A percentile compares a stretch with the other conserved stretches of the same genome.
These are phyloP conservation scores for Alternaria metachromatica DNA, from an alignment of 2,329 filamentous ascomycete species.

Conservation along the genomic window DNA sequence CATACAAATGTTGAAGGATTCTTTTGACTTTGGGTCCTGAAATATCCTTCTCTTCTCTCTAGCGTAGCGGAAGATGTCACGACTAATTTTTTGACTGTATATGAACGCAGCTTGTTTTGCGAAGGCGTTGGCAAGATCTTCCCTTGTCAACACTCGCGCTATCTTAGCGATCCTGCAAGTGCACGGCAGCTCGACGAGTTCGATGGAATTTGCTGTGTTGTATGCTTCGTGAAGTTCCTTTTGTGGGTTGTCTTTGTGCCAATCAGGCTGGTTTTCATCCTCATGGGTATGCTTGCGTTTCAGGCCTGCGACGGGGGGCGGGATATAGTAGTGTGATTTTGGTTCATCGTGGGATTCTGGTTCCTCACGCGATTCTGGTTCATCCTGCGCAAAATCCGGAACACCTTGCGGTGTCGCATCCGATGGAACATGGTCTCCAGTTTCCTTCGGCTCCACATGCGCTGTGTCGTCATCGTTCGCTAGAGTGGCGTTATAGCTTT, in stretches of 20 bases:
- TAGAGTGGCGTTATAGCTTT: neutral
- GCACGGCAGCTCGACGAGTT: neutral
- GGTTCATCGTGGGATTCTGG: neutral
- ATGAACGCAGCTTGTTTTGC: neutral
- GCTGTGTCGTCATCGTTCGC: neutral
- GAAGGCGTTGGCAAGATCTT: neutral
- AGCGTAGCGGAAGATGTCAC: constrained; percentile 1
- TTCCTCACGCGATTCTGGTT: neutral
- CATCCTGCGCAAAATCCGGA: neutral
- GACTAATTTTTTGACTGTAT: neutral
- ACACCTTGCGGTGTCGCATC: neutral
- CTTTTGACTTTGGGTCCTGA: neutral
- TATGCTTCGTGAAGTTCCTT: neutral
- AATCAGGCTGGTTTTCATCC: neutral
- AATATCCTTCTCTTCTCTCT: neutral
- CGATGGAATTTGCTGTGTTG: neutral
- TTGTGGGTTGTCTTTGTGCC: neutral
- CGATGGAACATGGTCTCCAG: neutral
- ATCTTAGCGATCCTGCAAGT: neutral
- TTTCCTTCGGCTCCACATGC: neutral
- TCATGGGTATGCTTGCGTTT: constrained; percentile 9
- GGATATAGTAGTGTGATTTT: neutral
- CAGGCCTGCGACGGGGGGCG: neutral
- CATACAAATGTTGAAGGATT: neutral
- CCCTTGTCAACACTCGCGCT: neutral